phyloP scores from a whole-genome alignment of 1,139 yeast genomes.

The Eremothecium gossypii region DNA sequence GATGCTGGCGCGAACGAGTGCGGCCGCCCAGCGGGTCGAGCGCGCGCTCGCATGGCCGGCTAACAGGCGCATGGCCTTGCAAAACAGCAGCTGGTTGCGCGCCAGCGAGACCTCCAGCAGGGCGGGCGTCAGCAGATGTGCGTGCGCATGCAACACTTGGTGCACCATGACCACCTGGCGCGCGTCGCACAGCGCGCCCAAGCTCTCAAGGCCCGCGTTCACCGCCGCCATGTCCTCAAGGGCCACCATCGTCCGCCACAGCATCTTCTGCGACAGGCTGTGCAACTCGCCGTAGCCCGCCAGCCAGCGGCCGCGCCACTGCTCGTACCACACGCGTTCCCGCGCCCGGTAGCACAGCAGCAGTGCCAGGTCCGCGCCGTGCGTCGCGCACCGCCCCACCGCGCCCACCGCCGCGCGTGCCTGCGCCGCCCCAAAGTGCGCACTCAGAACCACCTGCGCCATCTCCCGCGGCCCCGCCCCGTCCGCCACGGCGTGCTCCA shows the following conservation, averaged over 20 bases:
- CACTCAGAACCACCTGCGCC: constrained; percentile 3
- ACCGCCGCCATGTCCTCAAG: constrained; percentile 7
- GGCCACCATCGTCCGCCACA: constrained; percentile 21
- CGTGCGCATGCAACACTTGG: constrained; percentile 11
- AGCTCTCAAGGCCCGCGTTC: constrained; percentile 4
- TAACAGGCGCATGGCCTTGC: constrained; percentile 4
- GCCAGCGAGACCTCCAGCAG: constrained; percentile 6
- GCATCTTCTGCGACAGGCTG: constrained; percentile 20
- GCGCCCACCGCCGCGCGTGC: constrained; percentile 6
- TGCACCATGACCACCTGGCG: constrained; percentile 10
- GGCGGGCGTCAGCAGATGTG: constrained; percentile 5
- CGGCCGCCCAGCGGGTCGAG: constrained; percentile 4
- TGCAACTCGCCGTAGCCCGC: constrained; percentile 13
- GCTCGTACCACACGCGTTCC: constrained; percentile 6
- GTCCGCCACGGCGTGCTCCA: constrained; percentile 18
- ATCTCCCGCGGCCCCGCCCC: constrained; percentile 7
- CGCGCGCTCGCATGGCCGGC: not conserved
- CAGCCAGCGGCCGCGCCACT: constrained; percentile 21
- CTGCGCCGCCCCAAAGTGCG: constrained; percentile 5
- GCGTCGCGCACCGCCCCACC: constrained; percentile 5
- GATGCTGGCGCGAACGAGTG: constrained; percentile 22
- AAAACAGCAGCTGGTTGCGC: constrained; percentile 9
- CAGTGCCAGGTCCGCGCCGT: constrained; percentile 16
- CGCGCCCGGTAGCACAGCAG: constrained; percentile 17
- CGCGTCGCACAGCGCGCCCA: constrained; percentile 7